phyloP scores from a whole-genome alignment of 1,284 basidiomycete species.

The Leccinum laetum region DNA sequence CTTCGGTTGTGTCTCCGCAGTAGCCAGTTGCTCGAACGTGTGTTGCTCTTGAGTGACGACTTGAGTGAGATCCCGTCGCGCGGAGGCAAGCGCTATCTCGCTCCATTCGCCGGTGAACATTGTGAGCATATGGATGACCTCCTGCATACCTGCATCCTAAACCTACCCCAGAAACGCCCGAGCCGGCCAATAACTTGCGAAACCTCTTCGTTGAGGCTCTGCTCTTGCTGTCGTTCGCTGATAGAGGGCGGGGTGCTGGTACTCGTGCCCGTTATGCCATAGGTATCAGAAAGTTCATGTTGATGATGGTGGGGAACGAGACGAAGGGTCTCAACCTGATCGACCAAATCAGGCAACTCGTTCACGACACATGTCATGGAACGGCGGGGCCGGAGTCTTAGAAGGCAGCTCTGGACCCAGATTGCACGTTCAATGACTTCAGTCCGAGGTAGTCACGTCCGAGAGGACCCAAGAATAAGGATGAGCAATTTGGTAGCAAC shows the following conservation, averaged over 20 bases:
- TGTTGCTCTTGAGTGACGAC: conserved; percentile 84
- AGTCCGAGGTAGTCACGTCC: no score
- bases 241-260: conserved; percentile 43
- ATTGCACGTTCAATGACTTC: no score
- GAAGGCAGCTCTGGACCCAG: no score
- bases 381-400: no score
- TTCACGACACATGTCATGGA: no score
- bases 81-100: conserved; percentile 67
- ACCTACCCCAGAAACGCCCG: conserved; percentile 87
- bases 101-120: conserved; percentile 48
- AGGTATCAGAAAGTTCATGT: conserved; percentile 75
- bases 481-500: no score
- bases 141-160: conserved; percentile 76
- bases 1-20: conserved; percentile 15
- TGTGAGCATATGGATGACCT: neutral
- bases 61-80: conserved; percentile 75
- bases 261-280: conserved; percentile 48
- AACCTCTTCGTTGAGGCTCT: conserved; percentile 82
- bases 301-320: conserved; percentile 14
- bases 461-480: no score
- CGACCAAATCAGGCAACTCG: conserved; percentile 16
- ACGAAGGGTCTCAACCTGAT: neutral
- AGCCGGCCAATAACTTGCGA: conserved; percentile 82
- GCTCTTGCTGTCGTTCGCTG: conserved; percentile 45
- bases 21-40: conserved; percentile 66